phyloP scores from a whole-genome alignment of 1,284 basidiomycete genomes.

The Spongiforma sp. region DNA sequence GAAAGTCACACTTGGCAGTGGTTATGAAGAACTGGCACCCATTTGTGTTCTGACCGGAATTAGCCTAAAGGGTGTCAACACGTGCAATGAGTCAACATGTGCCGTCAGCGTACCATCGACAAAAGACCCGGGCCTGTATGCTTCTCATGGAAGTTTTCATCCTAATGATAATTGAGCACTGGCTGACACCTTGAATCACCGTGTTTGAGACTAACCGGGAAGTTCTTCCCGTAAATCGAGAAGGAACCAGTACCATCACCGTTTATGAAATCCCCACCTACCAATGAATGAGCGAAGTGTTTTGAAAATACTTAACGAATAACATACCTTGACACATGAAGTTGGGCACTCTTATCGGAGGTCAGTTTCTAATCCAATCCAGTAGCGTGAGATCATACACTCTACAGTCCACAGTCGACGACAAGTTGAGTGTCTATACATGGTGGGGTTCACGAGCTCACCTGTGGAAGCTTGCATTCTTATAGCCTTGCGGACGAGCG shows the following conservation, averaged over 20 bases:
- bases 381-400: slow-evolving; percentile 59
- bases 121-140: slow-evolving; percentile 85
- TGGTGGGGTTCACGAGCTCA: slow-evolving; percentile 37
- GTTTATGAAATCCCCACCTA: slow-evolving; percentile 88
- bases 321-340: slow-evolving; percentile 85
- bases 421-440: background rate
- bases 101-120: slow-evolving; percentile 69
- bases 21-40: slow-evolving; percentile 99
- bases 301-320: background rate
- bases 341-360: slow-evolving; percentile 61
- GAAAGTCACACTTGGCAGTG: slow-evolving; percentile 90
- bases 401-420: slow-evolving; percentile 46
- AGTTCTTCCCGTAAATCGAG: slow-evolving; percentile 95
- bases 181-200: background rate
- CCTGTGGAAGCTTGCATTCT: slow-evolving; percentile 92
- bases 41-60: slow-evolving; percentile 92
- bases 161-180: slow-evolving; percentile 48
- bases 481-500: slow-evolving; percentile 88
- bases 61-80: slow-evolving; percentile 62
- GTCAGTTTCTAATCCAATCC: background rate
- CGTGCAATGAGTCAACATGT: background rate
- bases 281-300: slow-evolving; percentile 9
- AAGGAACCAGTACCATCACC: slow-evolving; percentile 94
- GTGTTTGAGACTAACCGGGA: slow-evolving; percentile 60
- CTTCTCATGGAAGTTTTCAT: slow-evolving; percentile 95